phyloP scores from a whole-genome alignment of 169 alveolate species.

The Theileria orientalis region DNA sequence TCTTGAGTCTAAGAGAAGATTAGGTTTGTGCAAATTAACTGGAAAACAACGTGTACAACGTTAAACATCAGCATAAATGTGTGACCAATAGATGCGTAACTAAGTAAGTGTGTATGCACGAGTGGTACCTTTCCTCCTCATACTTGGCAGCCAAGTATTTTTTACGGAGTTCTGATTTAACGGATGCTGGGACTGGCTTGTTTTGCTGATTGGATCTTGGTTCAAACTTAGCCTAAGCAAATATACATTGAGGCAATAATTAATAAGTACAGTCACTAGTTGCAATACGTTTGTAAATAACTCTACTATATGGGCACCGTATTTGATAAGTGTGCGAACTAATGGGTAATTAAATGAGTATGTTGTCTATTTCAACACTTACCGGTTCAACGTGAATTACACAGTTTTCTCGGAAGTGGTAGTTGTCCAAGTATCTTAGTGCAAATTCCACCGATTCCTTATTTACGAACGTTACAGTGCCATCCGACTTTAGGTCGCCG shows the following conservation, averaged over 20 bases:
- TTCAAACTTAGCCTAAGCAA: conserved; percentile 64
- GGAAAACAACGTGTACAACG: too few species aligned
- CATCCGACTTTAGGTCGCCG: conserved; percentile 79
- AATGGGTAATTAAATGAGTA: too few species aligned
- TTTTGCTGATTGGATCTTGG: conserved; percentile 38
- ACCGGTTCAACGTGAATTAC: conserved; percentile 79
- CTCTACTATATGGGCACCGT: conserved; percentile 44
- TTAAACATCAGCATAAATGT: background rate
- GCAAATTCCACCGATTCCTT: conserved; percentile 81
- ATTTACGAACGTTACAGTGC: conserved; percentile 80
- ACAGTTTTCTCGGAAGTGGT: conserved; percentile 70
- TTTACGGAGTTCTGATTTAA: conserved; percentile 66
- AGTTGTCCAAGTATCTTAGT: conserved; percentile 75
- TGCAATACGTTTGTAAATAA: conserved; percentile 11
- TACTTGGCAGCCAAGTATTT: conserved; percentile 76
- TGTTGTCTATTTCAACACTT: conserved; percentile 38
- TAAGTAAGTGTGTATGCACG: too few species aligned
- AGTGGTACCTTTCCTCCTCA: conserved; percentile 68
- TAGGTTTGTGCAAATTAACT: background rate
- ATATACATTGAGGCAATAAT: too few species aligned
- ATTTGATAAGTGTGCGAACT: too few species aligned
- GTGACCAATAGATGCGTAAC: background rate
- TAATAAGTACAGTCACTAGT: background rate
- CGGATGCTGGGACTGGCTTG: conserved; percentile 42
- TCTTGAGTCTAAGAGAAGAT: conserved; percentile 37